Evolutionary conservation across 2,329 filamentous ascomycete genomes (phyloP), one percentile per base, ranked within the genome.

Genomic region (Hypoxylon sp.): DNA sequence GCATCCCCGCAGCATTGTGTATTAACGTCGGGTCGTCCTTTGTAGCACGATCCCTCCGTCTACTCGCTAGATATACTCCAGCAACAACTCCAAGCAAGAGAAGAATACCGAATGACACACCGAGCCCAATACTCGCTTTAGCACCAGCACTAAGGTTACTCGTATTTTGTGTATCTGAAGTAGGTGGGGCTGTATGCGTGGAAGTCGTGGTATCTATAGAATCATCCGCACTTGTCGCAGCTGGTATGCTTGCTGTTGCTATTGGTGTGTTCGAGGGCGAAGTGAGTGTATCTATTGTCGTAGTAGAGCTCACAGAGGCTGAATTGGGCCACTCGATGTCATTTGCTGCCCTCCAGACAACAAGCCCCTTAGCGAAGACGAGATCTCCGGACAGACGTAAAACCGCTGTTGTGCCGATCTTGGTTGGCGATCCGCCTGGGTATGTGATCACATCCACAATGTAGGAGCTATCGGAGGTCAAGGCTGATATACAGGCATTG

Each of bases 331-430:
- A 63, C 32, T 51, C 45, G 6, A 14, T 21, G 23, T 62, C 45
- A 49, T 10, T 41, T 10, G 13, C n/a, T 14, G 23, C 51, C 17
- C 52, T 57, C 52, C 51, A 51, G 3, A 38, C 45, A 9, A 51
- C 46, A n/a, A 63, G 46, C 25, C 60, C 60, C 48, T 41, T 63
- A 13, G 60, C 60, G 5, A 32, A 52, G 10, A 63, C 38, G 2
- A 14, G 1, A 1, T 45, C 28, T 38, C 60, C 53, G 4, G 36
- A 14, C 36, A 1, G 11, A n/a, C 13, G 4, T n/a, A 58, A 52
- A 2, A 19, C 17, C 2, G 60, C 14, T 1, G 52, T 52, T 1
- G 45, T 52, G 2, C 60, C 25, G 9, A 63, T 21, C 4, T 7
- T 58, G 1, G 36, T 36, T 48, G 60, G 43, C 21, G 32, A 36